A percentile compares a stretch with the other conserved stretches of the same genome.
Evolutionary conservation across 1,139 yeast genomes (phyloP).

Genomic region (Debaryomyces singareniensis): DNA sequence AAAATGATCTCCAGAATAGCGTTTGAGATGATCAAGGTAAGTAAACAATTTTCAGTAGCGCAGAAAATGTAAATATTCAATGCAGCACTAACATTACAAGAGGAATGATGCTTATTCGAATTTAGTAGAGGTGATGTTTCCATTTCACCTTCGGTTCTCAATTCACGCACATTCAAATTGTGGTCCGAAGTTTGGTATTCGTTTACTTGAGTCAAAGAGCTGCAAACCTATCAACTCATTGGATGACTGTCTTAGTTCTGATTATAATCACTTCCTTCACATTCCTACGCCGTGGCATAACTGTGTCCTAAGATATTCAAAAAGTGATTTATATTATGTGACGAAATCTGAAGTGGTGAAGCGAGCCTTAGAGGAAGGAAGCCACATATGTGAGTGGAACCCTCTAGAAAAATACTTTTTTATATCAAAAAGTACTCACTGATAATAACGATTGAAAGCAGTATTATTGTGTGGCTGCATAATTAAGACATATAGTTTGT

Average conservation of each 20-base stretch:
- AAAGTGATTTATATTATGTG: slow-evolving; percentile 17
- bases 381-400: slow-evolving; percentile 21
- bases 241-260: slow-evolving; percentile 22
- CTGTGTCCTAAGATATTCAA: slow-evolving; percentile 39
- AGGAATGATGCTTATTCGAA: slow-evolving; percentile 62
- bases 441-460: too few relatives aligned
- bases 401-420: slow-evolving; percentile 5
- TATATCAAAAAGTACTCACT: background rate
- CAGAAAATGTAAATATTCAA: background rate
- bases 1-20: slow-evolving; percentile 49
- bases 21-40: slow-evolving; percentile 51
- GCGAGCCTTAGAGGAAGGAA: slow-evolving; percentile 17
- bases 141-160: slow-evolving; percentile 52
- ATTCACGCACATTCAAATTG: slow-evolving; percentile 54
- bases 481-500: too few relatives aligned
- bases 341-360: slow-evolving; percentile 22
- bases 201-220: slow-evolving; percentile 35
- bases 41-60: slow-evolving; percentile 2
- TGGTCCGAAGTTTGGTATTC: slow-evolving; percentile 56
- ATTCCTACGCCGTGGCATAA: slow-evolving; percentile 69
- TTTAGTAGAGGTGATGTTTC: slow-evolving; percentile 52
- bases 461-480: too few relatives aligned
- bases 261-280: slow-evolving; percentile 43
- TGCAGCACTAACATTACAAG: slow-evolving; percentile 11
- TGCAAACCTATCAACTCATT: slow-evolving; percentile 32